Evolutionary conservation across 1,139 yeast genomes (phyloP).

Genomic region (Kodamaea sp.): DNA sequence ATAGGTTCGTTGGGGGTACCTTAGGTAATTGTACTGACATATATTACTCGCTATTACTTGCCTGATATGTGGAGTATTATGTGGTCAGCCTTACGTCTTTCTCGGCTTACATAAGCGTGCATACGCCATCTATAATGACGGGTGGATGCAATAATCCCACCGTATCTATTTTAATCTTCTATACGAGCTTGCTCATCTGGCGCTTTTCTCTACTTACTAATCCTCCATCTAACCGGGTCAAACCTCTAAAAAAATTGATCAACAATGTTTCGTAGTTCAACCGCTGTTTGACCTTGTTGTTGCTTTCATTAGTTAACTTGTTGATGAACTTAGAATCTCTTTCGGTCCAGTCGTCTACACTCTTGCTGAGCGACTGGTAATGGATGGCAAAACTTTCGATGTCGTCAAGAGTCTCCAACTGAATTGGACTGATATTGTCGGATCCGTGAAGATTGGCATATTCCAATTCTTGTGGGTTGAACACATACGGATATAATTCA

Average conservation of each 20-base stretch:
- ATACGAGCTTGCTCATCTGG: not conserved
- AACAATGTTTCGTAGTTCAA: constrained; percentile 41
- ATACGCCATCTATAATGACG: too few relatives aligned
- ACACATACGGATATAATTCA: constrained; percentile 54
- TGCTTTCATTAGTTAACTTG: constrained; percentile 22
- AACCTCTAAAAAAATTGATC: constrained; percentile 34
- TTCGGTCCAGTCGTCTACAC: constrained; percentile 38
- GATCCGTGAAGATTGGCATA: constrained; percentile 16
- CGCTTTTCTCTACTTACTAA: constrained; percentile 25
- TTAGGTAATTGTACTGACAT: too few relatives aligned
- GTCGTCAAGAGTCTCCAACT: constrained; percentile 46
- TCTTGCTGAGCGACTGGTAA: constrained; percentile 38
- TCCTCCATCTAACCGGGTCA: constrained; percentile 45
- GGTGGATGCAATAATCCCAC: too few relatives aligned
- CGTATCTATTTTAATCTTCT: too few relatives aligned
- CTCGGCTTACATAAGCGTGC: too few relatives aligned
- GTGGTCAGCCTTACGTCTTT: too few relatives aligned
- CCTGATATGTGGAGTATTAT: too few relatives aligned
- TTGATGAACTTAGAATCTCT: constrained; percentile 32
- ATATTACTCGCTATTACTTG: too few relatives aligned
- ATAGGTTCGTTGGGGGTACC: too few relatives aligned
- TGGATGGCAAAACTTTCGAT: constrained; percentile 46
- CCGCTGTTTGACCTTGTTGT: constrained; percentile 29
- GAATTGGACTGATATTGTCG: constrained; percentile 29
- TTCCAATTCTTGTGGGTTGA: constrained; percentile 47